Evolutionary conservation across 2,329 filamentous ascomycete species (phyloP), one percentile per base, ranked within the genome.

Genomic region (Epicoccum nigrum): DNA sequence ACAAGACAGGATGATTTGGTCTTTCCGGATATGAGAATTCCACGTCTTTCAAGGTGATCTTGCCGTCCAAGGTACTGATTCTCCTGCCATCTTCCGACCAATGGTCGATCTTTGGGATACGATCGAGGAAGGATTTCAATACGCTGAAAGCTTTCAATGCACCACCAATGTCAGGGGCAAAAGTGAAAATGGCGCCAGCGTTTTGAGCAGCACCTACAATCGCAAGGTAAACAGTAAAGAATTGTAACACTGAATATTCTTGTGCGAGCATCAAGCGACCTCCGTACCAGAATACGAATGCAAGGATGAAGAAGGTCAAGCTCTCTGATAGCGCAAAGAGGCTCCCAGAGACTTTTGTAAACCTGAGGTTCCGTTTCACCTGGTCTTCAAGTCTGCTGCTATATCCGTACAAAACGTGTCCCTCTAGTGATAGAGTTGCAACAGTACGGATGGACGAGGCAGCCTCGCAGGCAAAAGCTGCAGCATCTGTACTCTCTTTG

Each of bases 111-210:
- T 77, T 75, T 0, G 94, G 93, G 60, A 88, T 82, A 51, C 88
- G 85, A 67, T 97, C 92, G 62, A 96, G 92, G 13, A 99, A 81
- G 1, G 79, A 85, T 76, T 94, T 93, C 54, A 97, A 83, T 57
- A 92, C 84, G 25, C 82, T 81, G 0, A 92, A 91, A 1, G 93
- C 90, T 49, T 92, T 87, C 19, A 97, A 80, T 0, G 93, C 93
- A 76, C 97, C 97, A 62, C 92, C 90, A 92, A 97, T 97, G 61
- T 97, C 93, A 0, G 93, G 92, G 0, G 93, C 90, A 67, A 97
- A 97, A 0, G 88, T 91, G 77, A 97, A 97, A 62, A 97, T 88
- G 1, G 87, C 90, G 11, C 93, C 94, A 2, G 93, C 93, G 1
- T 91, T 93, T 73, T 97, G 93, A 0, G 92, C 89, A 46, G 92